These are phyloP conservation scores for Phytophthora tentaculata DNA, from an alignment of 352 stramenopile genomes.

Conservation along the genomic window DNA sequence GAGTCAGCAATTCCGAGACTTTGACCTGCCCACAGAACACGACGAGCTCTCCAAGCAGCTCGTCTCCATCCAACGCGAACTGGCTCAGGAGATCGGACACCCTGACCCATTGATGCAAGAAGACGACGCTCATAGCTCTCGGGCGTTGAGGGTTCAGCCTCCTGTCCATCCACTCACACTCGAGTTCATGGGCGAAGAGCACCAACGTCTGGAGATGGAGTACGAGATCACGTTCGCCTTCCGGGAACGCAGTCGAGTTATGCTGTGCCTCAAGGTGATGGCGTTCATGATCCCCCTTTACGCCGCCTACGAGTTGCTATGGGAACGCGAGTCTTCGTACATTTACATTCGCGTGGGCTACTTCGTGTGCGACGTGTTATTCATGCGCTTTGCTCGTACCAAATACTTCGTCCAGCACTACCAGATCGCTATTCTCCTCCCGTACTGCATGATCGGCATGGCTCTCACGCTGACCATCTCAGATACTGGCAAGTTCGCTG, in stretches of 20 bases:
- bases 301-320: constrained; percentile 71
- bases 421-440: constrained; percentile 71
- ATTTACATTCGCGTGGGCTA: constrained; percentile 69
- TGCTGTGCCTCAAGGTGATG: constrained; percentile 76
- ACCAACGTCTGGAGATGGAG: constrained; percentile 76
- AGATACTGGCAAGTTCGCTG: constrained; percentile 84
- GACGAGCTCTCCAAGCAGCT: constrained; percentile 84
- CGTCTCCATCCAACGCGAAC: constrained; percentile 65
- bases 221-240: constrained; percentile 80
- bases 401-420: constrained; percentile 83
- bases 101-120: constrained; percentile 67
- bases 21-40: constrained; percentile 76
- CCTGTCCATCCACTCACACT: constrained; percentile 78
- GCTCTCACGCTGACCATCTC: constrained; percentile 83
- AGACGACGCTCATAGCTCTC: constrained; percentile 71
- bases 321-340: constrained; percentile 66
- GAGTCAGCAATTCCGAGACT: constrained; percentile 84
- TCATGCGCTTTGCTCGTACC: constrained; percentile 71
- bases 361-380: constrained; percentile 74
- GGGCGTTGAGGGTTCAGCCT: constrained; percentile 67
- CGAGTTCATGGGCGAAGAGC: constrained; percentile 87
- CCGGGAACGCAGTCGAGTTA: constrained; percentile 68
- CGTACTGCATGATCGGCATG: constrained; percentile 76
- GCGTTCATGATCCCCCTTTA: constrained; percentile 77
- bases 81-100: constrained; percentile 78